These are phyloP conservation scores for Amauroascus niger DNA, from an alignment of 2,329 filamentous ascomycete species.

Conservation along the genomic window DNA sequence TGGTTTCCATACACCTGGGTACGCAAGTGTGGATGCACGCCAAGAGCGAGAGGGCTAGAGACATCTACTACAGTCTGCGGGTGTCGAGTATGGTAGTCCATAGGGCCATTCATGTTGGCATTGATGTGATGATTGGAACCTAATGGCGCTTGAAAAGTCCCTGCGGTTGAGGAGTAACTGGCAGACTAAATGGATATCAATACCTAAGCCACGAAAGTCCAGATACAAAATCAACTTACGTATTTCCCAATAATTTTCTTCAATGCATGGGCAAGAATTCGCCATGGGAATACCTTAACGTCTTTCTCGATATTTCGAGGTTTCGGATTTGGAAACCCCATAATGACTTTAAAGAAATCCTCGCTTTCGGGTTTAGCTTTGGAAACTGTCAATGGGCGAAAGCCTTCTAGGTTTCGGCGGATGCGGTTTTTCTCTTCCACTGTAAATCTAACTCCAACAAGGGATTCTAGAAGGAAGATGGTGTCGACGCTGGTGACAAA, in stretches of 20 bases:
- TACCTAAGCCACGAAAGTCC: constrained; percentile 20
- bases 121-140: constrained; percentile 33
- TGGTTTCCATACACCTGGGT: constrained; percentile 11
- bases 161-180: constrained; percentile 58
- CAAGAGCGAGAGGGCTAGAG: constrained; percentile 37
- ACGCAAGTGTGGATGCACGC: constrained; percentile 37
- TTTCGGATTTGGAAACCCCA: constrained; percentile 92
- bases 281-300: constrained; percentile 98
- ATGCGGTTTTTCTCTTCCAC: constrained; percentile 99
- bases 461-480: constrained; percentile 83
- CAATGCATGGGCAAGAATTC: constrained; percentile 71
- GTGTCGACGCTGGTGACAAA: constrained; percentile 96
- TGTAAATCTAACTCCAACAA: constrained; percentile 77
- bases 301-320: constrained; percentile 98
- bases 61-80: constrained; percentile 41
- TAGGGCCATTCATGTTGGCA: constrained; percentile 40
- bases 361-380: constrained; percentile 88
- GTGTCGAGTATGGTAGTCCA: constrained; percentile 41
- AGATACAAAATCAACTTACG: constrained; percentile 40
- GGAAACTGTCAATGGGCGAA: constrained; percentile 83
- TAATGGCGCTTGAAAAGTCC: constrained; percentile 33
- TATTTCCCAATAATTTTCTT: constrained; percentile 99
- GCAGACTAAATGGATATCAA: constrained; percentile 44
- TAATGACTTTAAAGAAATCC: constrained; percentile 98
- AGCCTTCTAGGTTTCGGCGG: constrained; percentile 87